A percentile compares a stretch with the other conserved stretches of the same genome.
phyloP scores from a whole-genome alignment of 805 yeast species.

The Saccharomycopsis sp. region DNA sequence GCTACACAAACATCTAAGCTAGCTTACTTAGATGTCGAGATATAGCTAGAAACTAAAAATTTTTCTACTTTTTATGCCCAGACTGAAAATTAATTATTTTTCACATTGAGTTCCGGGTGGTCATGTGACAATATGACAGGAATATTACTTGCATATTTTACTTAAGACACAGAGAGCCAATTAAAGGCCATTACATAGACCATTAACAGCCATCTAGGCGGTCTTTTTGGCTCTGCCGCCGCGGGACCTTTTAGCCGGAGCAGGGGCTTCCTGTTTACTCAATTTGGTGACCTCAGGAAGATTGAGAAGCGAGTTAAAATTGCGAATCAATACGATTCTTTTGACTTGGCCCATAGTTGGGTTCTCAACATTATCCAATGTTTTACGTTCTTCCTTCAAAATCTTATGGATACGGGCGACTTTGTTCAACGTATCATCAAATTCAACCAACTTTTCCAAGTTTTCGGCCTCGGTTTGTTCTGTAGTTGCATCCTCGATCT shows the following conservation, averaged over 20 bases:
- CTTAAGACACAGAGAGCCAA: too few species aligned
- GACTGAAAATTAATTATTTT: too few species aligned
- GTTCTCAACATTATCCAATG: not conserved
- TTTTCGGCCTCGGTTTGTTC: conserved; percentile 10
- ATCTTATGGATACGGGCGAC: conserved; percentile 1
- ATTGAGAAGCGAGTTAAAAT: not conserved
- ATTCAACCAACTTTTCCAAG: conserved; percentile 2
- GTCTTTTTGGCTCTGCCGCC: not conserved
- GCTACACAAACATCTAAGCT: too few species aligned
- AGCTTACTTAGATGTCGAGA: too few species aligned
- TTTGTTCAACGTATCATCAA: conserved; percentile 6
- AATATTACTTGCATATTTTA: too few species aligned
- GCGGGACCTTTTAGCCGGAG: not conserved
- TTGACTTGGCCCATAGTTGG: not conserved
- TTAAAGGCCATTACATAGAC: too few species aligned
- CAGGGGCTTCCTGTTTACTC: not conserved
- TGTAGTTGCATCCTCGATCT: conserved; percentile 26
- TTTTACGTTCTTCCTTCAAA: conserved; percentile 1
- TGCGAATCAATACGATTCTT: not conserved
- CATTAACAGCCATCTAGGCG: too few species aligned
- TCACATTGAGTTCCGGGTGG: too few species aligned
- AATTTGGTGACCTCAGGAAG: not conserved
- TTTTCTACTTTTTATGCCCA: too few species aligned
- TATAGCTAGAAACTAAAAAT: too few species aligned
- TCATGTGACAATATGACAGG: too few species aligned